Base-by-base conservation (phyloP, 441 rosid species). In the Populus hybrid region DNA sequence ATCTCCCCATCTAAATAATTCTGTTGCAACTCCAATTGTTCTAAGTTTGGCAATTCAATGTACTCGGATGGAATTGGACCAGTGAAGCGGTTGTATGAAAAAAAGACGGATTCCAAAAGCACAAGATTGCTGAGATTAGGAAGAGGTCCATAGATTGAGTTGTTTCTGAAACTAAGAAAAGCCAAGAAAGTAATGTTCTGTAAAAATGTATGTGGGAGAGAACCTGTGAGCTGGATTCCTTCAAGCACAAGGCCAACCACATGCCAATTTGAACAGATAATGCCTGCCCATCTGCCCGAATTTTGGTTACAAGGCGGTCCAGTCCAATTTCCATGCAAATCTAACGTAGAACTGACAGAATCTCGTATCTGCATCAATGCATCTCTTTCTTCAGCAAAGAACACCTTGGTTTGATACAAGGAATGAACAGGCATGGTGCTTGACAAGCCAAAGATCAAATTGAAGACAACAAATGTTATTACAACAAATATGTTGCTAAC, bases 201-300 rank as follows among this genome's bases (percentile, higher is more conserved):
- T 9, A 83, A 65, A 67, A 88, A 84, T 8, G 68, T 45, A 7
- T 86, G 83, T 6, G 91, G 90, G 23, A 90, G 87, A 71, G 87
- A 76, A 50, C 88, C 89, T 8, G 71, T 40, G 4, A 90, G 87
- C 9, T 79, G 84, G 33, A 88, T 76, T 20, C 82, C 91, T 35
- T 86, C 85, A 26, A 90, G 91, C 7, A 81, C 87, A 59, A 88
- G 82, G n/a, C 74, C 81, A 9, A 87, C 82, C 1, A 90, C 89
- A 23, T 84, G 93, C 71, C 85, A 72, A 21, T 87, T 65, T 0
- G 76, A 84, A 75, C 93, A 90, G 20, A 73, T 50, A 76, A 90
- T 35, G 4, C 93, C 93, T 24, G 59, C 53, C 93, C 93, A 90
- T 56, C 78, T 71, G 84, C 87, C 85, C 29, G 9, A 16, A 64